These are phyloP conservation scores for Talaromyces islandicus DNA, from an alignment of 2,329 filamentous ascomycete genomes.

Conservation along the genomic window DNA sequence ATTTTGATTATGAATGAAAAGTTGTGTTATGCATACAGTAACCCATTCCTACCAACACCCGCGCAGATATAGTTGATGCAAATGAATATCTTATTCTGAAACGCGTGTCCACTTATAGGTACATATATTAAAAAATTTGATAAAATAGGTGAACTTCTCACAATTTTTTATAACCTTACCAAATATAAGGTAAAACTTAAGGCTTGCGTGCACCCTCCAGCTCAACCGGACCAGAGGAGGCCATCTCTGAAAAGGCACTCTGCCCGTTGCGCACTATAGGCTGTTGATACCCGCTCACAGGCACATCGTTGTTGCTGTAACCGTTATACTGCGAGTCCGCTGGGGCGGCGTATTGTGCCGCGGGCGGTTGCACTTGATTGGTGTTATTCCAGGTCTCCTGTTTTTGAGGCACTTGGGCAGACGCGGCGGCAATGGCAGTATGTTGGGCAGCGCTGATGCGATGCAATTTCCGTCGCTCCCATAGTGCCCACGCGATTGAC, in stretches of 20 bases:
- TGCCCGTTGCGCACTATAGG: not conserved
- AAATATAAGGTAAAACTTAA: not conserved
- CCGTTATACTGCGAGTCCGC: not conserved
- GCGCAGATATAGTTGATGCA: not conserved
- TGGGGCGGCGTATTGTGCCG: not conserved
- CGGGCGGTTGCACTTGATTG: not conserved
- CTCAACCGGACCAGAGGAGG: not conserved
- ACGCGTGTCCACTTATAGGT: not conserved
- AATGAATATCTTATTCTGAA: not conserved
- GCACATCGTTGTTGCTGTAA: not conserved
- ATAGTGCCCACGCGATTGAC: conserved; percentile 23
- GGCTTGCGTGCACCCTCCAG: not conserved
- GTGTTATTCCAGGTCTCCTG: not conserved
- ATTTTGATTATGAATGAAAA: not conserved
- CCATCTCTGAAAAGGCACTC: not conserved
- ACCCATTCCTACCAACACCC: not conserved
- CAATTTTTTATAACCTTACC: not conserved
- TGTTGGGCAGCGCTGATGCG: not conserved
- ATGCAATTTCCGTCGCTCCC: conserved; percentile 18
- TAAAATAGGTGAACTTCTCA: not conserved
- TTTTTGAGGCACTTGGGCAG: not conserved
- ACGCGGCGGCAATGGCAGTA: not conserved
- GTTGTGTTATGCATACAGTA: not conserved
- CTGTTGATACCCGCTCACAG: not conserved
- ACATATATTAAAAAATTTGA: not conserved